Base-by-base conservation (phyloP, 1,139 yeast species). In the Candida buenavistaensis region DNA sequence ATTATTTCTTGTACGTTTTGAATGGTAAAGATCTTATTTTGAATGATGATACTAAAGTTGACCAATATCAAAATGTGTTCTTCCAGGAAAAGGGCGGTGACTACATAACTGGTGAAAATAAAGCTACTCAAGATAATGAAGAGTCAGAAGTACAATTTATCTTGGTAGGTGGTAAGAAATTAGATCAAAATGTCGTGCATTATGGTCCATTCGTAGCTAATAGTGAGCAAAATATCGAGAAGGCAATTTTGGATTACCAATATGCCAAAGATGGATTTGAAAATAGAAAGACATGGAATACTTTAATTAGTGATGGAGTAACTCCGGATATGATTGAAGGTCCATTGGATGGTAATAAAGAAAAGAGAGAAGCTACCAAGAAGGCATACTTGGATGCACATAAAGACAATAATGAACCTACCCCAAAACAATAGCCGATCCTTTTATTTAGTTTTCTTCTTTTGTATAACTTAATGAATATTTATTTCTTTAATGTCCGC, bases 181-280 rank as follows among this genome's bases (percentile, higher is more conserved):
- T 88, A 41, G 76, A 86, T 49, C 97, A 89, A 62, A 76, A 79
- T 12, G 73, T 84, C 36, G 86, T 86, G 25, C 96, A 89, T 56
- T 85, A 88, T 53, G 97, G 97, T 9, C 96, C 96, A 13, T 88
- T 87, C 56, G 95, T 84, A 11, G 92, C 86, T 41, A 76, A 82
- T 7, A 64, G 82, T 13, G 66, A 68, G 39, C 80, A 75, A 33
- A 75, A 76, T 47, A 81, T 87, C 42, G 72, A 75, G 46, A 64
- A 29, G 14, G 94, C 88, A 0, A 80, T 84, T 50, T 52, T 64
- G 55, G 92, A 84, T 54, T 88, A 82, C 56, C 87, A 82, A 54
- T 57, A 62, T 37, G 83, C 78, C 28, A 55, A 64, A 28, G 84
- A 85, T 55, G 95, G 95, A 1, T 88, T 88, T 53, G 94, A 82